Evolutionary conservation across 2,329 filamentous ascomycete genomes (phyloP), one percentile per base, ranked within the genome.

Genomic region (Venturia oleaginea): DNA sequence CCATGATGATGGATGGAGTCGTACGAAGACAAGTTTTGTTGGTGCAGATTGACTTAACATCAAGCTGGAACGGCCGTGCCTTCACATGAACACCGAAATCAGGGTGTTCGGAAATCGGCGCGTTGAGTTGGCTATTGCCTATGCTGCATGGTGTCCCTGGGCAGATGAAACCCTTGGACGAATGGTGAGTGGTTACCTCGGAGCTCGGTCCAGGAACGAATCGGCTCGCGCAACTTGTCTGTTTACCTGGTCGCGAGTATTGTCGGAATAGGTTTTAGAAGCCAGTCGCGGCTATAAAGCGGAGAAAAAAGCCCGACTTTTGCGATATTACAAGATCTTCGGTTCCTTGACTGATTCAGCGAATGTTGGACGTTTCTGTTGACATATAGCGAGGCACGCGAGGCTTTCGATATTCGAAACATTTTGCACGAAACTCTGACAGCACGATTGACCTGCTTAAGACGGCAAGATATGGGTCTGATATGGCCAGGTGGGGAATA

Each of bases 381-480:
- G 11, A 54, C 17, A 32, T 54, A 17, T 54, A 54, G 48, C 48
- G 48, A 54, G n/a, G 48, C 27, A 32, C 32, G 48, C 48, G 48
- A 54, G n/a, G 48, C 27, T 54, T 54, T 24, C 48, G 48, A 54
- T 54, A 54, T 54, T 15, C 48, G 48, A 54, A 54, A 54, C 48
- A 1, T 32, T 17, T 27, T 54, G 24, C 24, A 15, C 48, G 48
- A 32, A 54, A 54, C 48, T 30, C 32, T 54, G 11, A 24, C 48
- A 30, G 48, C 48, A 30, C 11, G 17, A 54, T 15, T 17, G 27
- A 24, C 15, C 48, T 24, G 24, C 24, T 7, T 51, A n/a, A n/a
- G n/a, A n/a, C n/a, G n/a, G n/a, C n/a, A n/a, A n/a, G n/a, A n/a
- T n/a, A n/a, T n/a, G n/a, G n/a, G n/a, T n/a, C n/a, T n/a, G n/a